Conservation (phyloP, 305 asterid species). For the Fraxinus albicans region DNA sequence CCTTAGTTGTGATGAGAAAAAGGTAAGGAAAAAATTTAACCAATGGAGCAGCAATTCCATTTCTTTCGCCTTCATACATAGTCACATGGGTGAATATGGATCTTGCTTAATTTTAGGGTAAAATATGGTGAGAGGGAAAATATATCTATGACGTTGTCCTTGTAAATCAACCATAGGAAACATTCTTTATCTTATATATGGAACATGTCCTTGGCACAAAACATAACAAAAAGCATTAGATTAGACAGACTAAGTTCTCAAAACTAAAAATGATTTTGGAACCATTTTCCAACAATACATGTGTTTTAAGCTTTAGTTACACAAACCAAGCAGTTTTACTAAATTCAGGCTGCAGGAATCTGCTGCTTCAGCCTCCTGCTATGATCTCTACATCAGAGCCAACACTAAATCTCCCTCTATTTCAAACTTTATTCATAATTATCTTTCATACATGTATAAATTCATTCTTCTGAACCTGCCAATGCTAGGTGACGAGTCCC, state of each 20-base stretch:
- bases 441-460: constrained; percentile 4
- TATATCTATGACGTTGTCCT: no score
- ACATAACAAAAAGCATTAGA: no score
- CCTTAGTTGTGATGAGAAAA: no score
- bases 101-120: no score
- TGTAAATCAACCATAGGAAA: no score
- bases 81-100: no score
- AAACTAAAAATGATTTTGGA: background rate
- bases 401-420: background rate
- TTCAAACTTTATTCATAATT: constrained; percentile 1
- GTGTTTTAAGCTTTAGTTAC: background rate
- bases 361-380: background rate
- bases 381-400: background rate
- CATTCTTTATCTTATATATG: no score
- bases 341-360: background rate
- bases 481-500: background rate
- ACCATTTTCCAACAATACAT: background rate
- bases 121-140: no score
- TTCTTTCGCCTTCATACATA: no score
- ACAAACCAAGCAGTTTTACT: background rate
- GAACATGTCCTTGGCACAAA: no score
- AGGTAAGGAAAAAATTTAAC: no score
- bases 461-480: constrained; percentile 10
- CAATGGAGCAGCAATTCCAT: no score
- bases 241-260: background rate